Evolutionary conservation across 192 early-diverging fungal species (phyloP), one percentile per base, ranked within the genome.

Genomic region (Mortierella antarctica): DNA sequence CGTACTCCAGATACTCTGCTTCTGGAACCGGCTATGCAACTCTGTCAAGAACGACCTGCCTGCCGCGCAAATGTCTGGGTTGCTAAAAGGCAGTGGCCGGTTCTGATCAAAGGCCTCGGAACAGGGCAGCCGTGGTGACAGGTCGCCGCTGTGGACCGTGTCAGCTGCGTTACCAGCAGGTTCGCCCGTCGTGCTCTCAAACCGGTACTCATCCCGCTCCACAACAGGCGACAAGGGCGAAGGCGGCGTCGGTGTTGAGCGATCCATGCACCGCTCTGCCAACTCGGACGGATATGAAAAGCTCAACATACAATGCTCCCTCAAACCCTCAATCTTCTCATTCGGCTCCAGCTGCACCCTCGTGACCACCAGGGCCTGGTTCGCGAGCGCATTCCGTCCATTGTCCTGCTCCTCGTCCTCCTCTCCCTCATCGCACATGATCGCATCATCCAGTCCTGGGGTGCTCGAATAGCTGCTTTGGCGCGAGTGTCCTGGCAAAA

Each of bases 31-130:
- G 17, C 23, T 62, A 41, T 80, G 77, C 10, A 80, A 17, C 21
- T 61, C 64, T 8, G 57, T 51, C 70, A 80, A 23, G 60, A 80
- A 80, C 9, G 70, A 53, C 11, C 77, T 46, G 5, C 77, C 77
- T 14, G 77, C 77, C 4, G 77, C 77, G 48, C 60, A 49, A 8
- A 80, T 80, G 23, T 80, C 77, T 4, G 77, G 65, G 51, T 80
- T 68, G 44, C 48, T 67, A 44, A 80, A 80, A 5, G 77, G 77
- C 59, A 80, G 17, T 2, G 59, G 77, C 23, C 70, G 40, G 50
- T 72, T 49, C 1, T 49, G 13, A 23, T 71, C 69, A 51, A 64
- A 80, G 1, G 70, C 58, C 5, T 71, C 70, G 15, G 77, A 80
- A 20, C 56, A 46, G 5, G 64, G 57, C 13, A 66, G 51, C 46